These are phyloP conservation scores for Umbelopsis sp. DNA, from an alignment of 192 early-diverging fungal species.

Conservation along the genomic window DNA sequence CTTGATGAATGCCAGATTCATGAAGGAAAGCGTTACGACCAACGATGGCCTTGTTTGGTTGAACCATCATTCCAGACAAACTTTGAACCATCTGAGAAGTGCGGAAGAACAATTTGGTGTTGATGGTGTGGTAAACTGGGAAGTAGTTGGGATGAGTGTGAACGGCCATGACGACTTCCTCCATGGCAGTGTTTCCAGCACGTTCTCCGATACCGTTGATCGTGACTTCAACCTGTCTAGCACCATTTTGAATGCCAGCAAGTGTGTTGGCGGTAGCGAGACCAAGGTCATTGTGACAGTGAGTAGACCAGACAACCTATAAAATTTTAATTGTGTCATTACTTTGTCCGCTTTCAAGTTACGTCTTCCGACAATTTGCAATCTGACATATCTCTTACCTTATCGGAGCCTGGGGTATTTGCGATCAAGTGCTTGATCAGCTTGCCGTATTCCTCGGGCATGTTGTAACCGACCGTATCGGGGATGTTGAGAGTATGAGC, in stretches of 20 bases:
- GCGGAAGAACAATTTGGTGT: slow-evolving; percentile 85
- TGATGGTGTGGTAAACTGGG: slow-evolving; percentile 90
- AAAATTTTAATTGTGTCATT: neutral
- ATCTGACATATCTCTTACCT: neutral
- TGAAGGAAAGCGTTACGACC: slow-evolving; percentile 96
- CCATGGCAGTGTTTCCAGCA: slow-evolving; percentile 95
- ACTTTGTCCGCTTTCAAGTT: neutral
- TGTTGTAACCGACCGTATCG: slow-evolving; percentile 98
- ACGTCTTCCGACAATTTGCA: neutral
- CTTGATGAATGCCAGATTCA: slow-evolving; percentile 98
- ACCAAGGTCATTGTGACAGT: slow-evolving; percentile 98
- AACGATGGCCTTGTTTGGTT: slow-evolving; percentile 98
- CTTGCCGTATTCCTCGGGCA: slow-evolving; percentile 85
- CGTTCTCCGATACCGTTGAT: slow-evolving; percentile 99
- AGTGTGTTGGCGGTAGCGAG: slow-evolving; percentile 96
- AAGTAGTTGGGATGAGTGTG: slow-evolving; percentile 89
- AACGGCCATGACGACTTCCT: slow-evolving; percentile 95
- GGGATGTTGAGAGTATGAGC: slow-evolving; percentile 97
- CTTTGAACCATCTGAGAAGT: slow-evolving; percentile 89
- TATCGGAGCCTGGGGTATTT: slow-evolving; percentile 18
- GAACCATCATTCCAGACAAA: slow-evolving; percentile 93
- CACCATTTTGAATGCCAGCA: slow-evolving; percentile 87
- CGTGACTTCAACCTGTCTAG: slow-evolving; percentile 95
- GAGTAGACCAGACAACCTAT: slow-evolving; percentile 86
- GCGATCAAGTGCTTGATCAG: slow-evolving; percentile 81